Base-by-base conservation (phyloP, 768 basidiomycete genomes). In the Lactifluus piperatus region DNA sequence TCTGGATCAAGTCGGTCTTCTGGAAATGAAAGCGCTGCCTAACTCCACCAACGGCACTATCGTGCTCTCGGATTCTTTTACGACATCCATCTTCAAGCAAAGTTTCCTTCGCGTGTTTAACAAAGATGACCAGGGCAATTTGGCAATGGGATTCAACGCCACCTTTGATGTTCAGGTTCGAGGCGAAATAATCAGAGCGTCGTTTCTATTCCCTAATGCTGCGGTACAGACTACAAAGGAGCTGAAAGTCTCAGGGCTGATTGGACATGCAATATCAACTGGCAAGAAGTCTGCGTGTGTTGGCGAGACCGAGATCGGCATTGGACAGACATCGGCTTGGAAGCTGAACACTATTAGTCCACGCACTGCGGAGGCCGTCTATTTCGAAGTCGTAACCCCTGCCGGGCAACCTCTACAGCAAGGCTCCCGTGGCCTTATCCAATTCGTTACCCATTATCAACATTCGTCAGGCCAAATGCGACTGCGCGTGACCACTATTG, bases 391-490 rank as follows among this genome's bases (percentile, higher is more conserved):
- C 29, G 97, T 97, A 62, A 94, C 94, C 1, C 94, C 94, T 24
- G 94, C 94, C 18, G 95, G 94, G 2, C 93, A 97, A 68, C 87
- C 94, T 1, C 77, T 97, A 26, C 85, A 86, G 65, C 91, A 85
- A 6, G 91, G 91, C 57, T 90, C 90, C 32, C 88, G 93, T 8
- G 97, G 97, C 50, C 83, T 97, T 58, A 91, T 99, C 61, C 97
- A 98, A 71, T 98, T 98, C 67, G 91, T 98, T 57, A 98, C 97
- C 16, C 94, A 98, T 70, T 99, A 97, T 69, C 97, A 98, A 71
- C 95, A 98, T 71, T 81, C 95, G 8, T 91, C 91, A 14, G 97
- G 94, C n/a, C 89, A 94, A 69, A 88, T 86, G 75, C 85, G 94
- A 22, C 73, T 99, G 37, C 90, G 97, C 0, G 97, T 99, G n/a